Conservation (phyloP, 1,284 basidiomycete species). For the Ustilago vetiveriae region DNA sequence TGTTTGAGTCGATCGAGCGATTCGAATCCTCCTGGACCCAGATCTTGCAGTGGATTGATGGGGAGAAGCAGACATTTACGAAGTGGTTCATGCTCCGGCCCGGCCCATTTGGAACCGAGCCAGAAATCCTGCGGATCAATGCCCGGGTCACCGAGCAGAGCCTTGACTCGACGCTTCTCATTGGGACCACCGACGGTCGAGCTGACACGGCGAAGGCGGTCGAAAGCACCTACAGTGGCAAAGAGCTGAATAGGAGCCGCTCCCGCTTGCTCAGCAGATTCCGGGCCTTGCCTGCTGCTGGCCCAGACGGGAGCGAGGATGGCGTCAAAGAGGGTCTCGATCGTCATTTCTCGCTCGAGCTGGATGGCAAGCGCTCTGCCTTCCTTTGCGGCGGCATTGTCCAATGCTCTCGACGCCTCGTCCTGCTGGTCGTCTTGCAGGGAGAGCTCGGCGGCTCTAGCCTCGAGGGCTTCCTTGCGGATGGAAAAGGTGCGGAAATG, state of each 20-base stretch:
- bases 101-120: conserved; percentile 36
- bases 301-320: conserved; percentile 26
- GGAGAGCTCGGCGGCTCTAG: conserved; percentile 31
- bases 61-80: conserved; percentile 28
- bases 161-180: conserved; percentile 41
- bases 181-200: conserved; percentile 42
- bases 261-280: background rate
- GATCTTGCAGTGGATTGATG: conserved; percentile 26
- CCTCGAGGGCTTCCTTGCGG: conserved; percentile 39
- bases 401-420: conserved; percentile 22
- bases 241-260: conserved; percentile 12
- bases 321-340: conserved; percentile 43
- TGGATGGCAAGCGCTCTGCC: conserved; percentile 42
- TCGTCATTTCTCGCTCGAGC: conserved; percentile 42
- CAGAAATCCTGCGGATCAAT: conserved; percentile 33
- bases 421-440: conserved; percentile 28
- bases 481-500: conserved; percentile 45
- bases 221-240: conserved; percentile 40
- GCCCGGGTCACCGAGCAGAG: conserved; percentile 31
- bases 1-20: conserved; percentile 14
- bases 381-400: conserved; percentile 36
- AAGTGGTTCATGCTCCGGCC: conserved; percentile 10
- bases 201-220: conserved; percentile 35
- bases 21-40: conserved; percentile 28
- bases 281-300: background rate